A percentile compares a stretch with the other conserved stretches of the same genome.
phyloP scores from a whole-genome alignment of 2,329 filamentous ascomycete species.

The Annulohypoxylon truncatum region DNA sequence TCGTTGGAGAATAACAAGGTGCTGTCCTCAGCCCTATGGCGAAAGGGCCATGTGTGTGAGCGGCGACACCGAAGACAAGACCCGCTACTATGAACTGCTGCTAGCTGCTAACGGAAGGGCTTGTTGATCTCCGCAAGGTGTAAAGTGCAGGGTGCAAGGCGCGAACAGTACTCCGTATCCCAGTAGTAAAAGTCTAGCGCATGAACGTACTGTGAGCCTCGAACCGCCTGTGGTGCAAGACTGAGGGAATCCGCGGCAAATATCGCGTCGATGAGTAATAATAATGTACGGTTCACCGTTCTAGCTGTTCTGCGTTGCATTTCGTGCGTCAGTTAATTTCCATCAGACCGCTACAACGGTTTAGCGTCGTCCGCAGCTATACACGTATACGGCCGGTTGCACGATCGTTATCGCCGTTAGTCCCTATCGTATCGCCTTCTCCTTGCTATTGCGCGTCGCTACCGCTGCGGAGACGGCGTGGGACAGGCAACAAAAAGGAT shows the following conservation, averaged over 20 bases:
- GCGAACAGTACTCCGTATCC: not conserved
- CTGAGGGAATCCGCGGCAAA: constrained; percentile 3
- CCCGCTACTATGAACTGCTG: not conserved
- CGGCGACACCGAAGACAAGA: constrained; percentile 38
- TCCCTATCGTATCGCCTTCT: not conserved
- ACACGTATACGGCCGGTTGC: not conserved
- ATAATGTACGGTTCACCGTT: constrained; percentile 7
- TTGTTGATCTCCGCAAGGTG: constrained; percentile 21
- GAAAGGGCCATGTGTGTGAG: constrained; percentile 20
- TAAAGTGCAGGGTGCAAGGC: constrained; percentile 13
- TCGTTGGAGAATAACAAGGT: constrained; percentile 24
- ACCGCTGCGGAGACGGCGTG: constrained; percentile 19
- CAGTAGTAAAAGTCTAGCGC: not conserved
- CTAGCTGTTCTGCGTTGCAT: constrained; percentile 27
- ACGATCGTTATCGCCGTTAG: constrained; percentile 24
- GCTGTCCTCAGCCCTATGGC: constrained; percentile 38
- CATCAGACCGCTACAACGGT: constrained; percentile 38
- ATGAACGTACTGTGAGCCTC: not conserved
- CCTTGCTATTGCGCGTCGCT: constrained; percentile 6
- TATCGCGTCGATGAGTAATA: constrained; percentile 24
- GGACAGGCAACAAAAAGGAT: not conserved
- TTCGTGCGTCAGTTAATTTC: constrained; percentile 36
- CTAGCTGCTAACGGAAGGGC: constrained; percentile 24
- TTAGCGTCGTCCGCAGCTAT: constrained; percentile 14
- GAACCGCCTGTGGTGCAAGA: not conserved